phyloP scores from a whole-genome alignment of 2,329 filamentous ascomycete genomes.

The Pseudogymnoascus sp. region DNA sequence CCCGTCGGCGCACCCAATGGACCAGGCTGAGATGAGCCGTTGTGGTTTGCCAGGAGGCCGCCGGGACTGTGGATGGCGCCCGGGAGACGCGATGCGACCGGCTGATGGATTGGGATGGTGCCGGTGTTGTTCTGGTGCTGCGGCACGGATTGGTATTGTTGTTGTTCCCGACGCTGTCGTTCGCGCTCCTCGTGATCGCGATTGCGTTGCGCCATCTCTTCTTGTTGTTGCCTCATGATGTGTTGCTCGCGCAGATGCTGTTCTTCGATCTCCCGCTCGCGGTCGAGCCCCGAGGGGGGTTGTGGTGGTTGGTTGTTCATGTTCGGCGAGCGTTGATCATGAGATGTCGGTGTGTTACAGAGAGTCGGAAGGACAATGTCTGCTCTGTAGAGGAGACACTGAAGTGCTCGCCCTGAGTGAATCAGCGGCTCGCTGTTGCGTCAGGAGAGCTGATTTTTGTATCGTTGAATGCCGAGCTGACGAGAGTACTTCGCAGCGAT shows the following conservation, averaged over 20 bases:
- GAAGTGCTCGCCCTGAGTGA: background rate
- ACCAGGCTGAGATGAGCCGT: constrained; percentile 48
- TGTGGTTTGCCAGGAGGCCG: constrained; percentile 71
- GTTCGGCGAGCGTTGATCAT: constrained; percentile 9
- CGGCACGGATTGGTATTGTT: constrained; percentile 55
- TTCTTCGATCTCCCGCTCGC: constrained; percentile 41
- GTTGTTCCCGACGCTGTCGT: constrained; percentile 56
- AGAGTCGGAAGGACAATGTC: background rate
- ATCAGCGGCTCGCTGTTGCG: constrained; percentile 6
- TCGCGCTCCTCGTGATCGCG: constrained; percentile 48
- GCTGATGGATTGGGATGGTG: constrained; percentile 88
- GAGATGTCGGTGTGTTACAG: background rate
- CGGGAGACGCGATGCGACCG: constrained; percentile 72
- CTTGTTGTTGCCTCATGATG: constrained; percentile 36
- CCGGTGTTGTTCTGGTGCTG: constrained; percentile 81
- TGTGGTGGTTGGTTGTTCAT: constrained; percentile 28
- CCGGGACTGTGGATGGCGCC: constrained; percentile 88
- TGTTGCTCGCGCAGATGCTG: constrained; percentile 49
- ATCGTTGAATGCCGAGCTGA: background rate
- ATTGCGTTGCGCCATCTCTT: constrained; percentile 46
- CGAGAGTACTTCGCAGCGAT: background rate
- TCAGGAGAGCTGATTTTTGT: constrained; percentile 7
- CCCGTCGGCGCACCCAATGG: constrained; percentile 31
- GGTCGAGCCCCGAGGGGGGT: constrained; percentile 24
- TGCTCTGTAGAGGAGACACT: background rate